These are phyloP conservation scores for Colletotrichum eleusines DNA, from an alignment of 2,329 filamentous ascomycete species.

Conservation along the genomic window DNA sequence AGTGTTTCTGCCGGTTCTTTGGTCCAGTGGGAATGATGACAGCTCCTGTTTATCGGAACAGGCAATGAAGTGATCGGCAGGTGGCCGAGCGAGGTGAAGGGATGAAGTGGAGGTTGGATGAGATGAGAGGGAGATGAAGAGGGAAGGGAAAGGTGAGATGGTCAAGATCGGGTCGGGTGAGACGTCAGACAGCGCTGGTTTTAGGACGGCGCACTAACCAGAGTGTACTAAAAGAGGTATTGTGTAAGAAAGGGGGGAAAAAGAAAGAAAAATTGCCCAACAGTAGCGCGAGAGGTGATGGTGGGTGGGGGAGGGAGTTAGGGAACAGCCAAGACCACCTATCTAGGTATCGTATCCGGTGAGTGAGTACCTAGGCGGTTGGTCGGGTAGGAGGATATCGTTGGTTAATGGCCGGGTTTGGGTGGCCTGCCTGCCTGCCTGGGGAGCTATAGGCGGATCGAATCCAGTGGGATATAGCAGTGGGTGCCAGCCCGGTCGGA, in stretches of 20 bases:
- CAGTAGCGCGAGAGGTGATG: background rate
- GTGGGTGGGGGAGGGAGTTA: background rate
- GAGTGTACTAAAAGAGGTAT: conserved; percentile 1
- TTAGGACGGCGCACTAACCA: background rate
- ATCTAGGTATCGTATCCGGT: background rate
- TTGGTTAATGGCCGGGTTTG: too few relatives aligned
- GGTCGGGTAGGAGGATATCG: background rate
- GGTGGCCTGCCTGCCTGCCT: too few relatives aligned
- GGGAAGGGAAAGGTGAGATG: background rate
- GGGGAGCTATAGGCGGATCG: background rate
- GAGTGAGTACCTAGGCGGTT: background rate
- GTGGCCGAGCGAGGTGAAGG: background rate
- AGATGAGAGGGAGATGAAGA: conserved; percentile 2
- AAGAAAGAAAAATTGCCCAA: background rate
- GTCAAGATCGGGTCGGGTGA: background rate
- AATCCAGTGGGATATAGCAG: background rate
- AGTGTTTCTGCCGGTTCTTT: conserved; percentile 8
- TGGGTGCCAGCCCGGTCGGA: background rate
- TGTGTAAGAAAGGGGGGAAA: conserved; percentile 1
- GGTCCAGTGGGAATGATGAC: background rate
- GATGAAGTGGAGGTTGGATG: background rate
- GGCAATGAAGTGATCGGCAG: background rate
- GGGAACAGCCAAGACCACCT: background rate
- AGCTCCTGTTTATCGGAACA: background rate
- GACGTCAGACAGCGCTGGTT: conserved; percentile 11